Base-by-base conservation (phyloP, 345 rosid species). In the Boechera divaricarpa region DNA sequence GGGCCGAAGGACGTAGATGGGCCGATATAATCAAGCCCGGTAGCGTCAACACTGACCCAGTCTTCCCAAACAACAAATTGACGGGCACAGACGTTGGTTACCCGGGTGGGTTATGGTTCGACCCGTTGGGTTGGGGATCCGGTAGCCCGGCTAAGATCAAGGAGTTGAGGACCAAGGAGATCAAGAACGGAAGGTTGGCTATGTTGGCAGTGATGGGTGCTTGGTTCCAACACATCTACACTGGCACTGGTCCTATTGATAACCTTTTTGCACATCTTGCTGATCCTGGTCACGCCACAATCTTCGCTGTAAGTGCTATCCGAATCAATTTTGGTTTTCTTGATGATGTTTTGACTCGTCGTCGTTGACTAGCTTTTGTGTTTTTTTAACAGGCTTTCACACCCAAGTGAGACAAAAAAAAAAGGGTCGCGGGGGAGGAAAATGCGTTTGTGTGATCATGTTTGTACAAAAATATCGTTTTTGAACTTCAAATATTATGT, bases 121-220 rank as follows among this genome's bases (percentile, higher is more conserved):
- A 95, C 85, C 99, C 98, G 2, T 83, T 95, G 52, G 99, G 99
- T 4, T 95, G 96, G 94, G 98, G 97, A 54, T 82, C 82, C 2
- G 96, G 96, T 16, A 88, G 94, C 1, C 90, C 96, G 0, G 93
- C 87, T 66, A 95, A 95, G 84, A 1, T 95, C 41, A 89, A 87
- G 90, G 99, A 92, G 63, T 66, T 95, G 83, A 91, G 98, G 79
- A 91, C 97, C 2, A 95, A 95, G 73, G 99, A 95, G 91, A 91
- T 95, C 62, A 92, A 95, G 85, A 95, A 92, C 63, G 99, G 97
- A 1, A 86, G 99, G 73, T 76, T 92, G 83, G 98, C 98, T 44
- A 95, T 95, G 97, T 83, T 95, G 90, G 97, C 99, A 45, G 99
- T 95, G 71, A 88, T 95, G 89, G 99, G 99, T 39, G 99, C 98